Percentiles rank a stretch among this genome's conserved stretches.
These are phyloP conservation scores for Clarireedia monteithiana DNA, from an alignment of 2,329 filamentous ascomycete species.

Conservation along the genomic window DNA sequence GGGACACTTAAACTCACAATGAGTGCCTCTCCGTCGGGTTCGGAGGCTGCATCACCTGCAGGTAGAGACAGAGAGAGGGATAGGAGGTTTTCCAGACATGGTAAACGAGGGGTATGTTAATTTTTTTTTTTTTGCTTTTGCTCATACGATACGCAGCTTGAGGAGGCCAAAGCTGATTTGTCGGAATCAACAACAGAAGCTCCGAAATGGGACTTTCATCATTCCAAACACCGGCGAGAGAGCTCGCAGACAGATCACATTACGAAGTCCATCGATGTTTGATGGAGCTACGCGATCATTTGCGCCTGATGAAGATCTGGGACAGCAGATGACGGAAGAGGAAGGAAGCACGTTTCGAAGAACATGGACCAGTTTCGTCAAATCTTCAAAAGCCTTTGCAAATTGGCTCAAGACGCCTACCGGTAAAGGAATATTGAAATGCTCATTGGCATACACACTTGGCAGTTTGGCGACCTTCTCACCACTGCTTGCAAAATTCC, in stretches of 20 bases:
- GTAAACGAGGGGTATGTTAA: conserved; percentile 6
- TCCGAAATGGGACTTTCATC: conserved; percentile 81
- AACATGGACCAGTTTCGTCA: conserved; percentile 29
- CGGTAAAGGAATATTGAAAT: conserved; percentile 79
- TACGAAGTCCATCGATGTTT: conserved; percentile 46
- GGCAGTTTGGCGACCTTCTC: conserved; percentile 84
- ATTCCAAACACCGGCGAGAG: conserved; percentile 81
- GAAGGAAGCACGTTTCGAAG: conserved; percentile 26
- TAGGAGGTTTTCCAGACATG: conserved; percentile 5
- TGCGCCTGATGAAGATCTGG: conserved; percentile 6
- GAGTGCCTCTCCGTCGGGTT: conserved; percentile 4
- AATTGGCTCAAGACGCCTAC: conserved; percentile 62
- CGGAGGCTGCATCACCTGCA: neutral
- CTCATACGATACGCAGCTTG: conserved; percentile 22
- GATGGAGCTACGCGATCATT: conserved; percentile 14
- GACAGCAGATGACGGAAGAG: conserved; percentile 1
- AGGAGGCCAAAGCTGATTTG: conserved; percentile 6
- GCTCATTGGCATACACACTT: conserved; percentile 79
- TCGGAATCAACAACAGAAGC: conserved; percentile 43
- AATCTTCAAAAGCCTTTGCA: conserved; percentile 37
- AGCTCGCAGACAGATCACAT: conserved; percentile 68
- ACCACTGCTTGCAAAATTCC: conserved; percentile 59
- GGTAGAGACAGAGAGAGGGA: conserved; percentile 3
- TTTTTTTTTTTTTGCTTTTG: neutral
- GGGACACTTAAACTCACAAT: neutral